phyloP scores from a whole-genome alignment of 2,329 filamentous ascomycete genomes.

The Colletotrichum brevisporum region DNA sequence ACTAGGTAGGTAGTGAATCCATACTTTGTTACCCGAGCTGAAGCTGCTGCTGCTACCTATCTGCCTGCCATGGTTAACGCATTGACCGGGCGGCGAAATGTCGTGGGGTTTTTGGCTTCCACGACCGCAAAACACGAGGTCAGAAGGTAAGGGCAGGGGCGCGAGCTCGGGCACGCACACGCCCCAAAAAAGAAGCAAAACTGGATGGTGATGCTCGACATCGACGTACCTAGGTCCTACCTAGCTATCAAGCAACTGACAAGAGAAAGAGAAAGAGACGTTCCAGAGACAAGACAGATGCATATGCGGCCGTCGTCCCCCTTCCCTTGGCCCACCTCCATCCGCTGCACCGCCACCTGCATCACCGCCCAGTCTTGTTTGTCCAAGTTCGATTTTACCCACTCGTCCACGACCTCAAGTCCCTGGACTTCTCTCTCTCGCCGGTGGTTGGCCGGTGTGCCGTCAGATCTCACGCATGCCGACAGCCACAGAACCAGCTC shows the following conservation, averaged over 20 bases:
- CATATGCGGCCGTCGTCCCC: constrained; percentile 17
- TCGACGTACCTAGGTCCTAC: constrained; percentile 2
- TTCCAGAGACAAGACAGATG: neutral
- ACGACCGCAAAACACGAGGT: constrained; percentile 2
- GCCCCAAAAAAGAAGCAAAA: constrained; percentile 3
- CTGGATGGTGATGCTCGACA: neutral
- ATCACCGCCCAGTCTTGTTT: constrained; percentile 32
- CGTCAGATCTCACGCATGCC: constrained; percentile 12
- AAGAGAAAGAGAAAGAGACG: neutral
- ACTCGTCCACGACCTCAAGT: too few species aligned
- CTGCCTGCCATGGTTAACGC: neutral
- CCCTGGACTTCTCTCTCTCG: too few species aligned
- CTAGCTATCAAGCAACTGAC: neutral
- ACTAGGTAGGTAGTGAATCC: too few species aligned
- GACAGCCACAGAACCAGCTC: constrained; percentile 1
- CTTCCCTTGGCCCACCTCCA: constrained; percentile 8
- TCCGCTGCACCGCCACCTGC: constrained; percentile 38
- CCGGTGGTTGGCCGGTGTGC: neutral
- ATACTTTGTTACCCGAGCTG: neutral
- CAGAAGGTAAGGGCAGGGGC: constrained; percentile 11
- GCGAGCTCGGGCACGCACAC: constrained; percentile 16
- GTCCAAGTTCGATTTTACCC: neutral
- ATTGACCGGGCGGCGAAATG: neutral
- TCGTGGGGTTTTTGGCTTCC: constrained; percentile 1
- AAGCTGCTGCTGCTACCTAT: constrained; percentile 1